These are phyloP conservation scores for Talaromyces sp. DNA, from an alignment of 2,329 filamentous ascomycete genomes.

Conservation along the genomic window DNA sequence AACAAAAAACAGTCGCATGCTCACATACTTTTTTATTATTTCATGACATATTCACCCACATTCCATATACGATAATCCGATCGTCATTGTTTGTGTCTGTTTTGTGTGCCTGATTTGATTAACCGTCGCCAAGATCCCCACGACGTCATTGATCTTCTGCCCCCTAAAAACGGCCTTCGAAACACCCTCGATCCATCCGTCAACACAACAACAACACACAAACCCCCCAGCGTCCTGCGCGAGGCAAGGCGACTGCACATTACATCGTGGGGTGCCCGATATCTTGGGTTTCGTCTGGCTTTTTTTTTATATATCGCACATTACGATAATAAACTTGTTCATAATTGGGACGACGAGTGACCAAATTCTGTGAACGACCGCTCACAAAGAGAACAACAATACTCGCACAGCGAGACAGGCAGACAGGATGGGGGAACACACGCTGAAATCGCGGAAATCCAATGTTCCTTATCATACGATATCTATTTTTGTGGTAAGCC, in stretches of 20 bases:
- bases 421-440: neutral
- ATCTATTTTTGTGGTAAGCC: slow-evolving; percentile 35
- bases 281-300: neutral
- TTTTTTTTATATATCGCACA: neutral
- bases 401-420: neutral
- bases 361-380: neutral
- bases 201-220: neutral
- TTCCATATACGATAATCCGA: neutral
- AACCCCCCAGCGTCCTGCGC: neutral
- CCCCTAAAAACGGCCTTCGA: neutral
- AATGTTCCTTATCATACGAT: neutral
- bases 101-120: too few relatives aligned
- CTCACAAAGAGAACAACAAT: neutral
- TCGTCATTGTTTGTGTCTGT: neutral
- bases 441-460: neutral
- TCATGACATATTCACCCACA: neutral
- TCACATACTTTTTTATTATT: neutral
- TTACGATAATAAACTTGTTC: neutral
- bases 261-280: neutral
- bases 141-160: neutral
- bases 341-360: neutral
- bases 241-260: neutral
- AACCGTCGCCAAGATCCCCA: neutral
- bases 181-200: neutral
- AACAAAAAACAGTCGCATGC: neutral